Evolutionary conservation across 768 basidiomycete species (phyloP).

Genomic region (Mrakia blollopis): DNA sequence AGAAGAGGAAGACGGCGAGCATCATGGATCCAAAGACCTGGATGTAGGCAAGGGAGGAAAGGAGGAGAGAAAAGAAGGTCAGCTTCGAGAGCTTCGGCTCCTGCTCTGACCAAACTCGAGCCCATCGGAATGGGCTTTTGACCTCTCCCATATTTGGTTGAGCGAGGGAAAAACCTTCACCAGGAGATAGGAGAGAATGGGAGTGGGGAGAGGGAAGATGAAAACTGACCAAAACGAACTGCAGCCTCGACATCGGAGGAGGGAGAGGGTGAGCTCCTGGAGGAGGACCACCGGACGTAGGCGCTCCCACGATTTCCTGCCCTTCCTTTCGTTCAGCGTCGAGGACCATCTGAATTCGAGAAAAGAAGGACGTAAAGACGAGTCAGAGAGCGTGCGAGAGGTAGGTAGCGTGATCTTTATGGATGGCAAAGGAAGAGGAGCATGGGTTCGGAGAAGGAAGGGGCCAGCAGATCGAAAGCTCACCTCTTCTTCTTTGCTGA

Average conservation of each 20-base stretch:
- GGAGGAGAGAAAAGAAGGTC: background rate
- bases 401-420: too few relatives aligned
- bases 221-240: background rate
- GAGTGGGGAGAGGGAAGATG: background rate
- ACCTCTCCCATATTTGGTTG: too few relatives aligned
- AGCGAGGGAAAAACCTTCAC: too few relatives aligned
- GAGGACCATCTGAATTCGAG: too few relatives aligned
- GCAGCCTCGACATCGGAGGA: background rate
- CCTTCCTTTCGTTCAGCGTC: too few relatives aligned
- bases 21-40: conserved; percentile 34
- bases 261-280: background rate
- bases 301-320: too few relatives aligned
- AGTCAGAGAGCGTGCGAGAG: too few relatives aligned
- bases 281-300: background rate
- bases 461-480: background rate
- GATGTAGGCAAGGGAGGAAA: background rate
- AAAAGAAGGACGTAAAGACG: too few relatives aligned
- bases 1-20: conserved; percentile 40
- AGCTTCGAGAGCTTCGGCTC: background rate
- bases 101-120: background rate
- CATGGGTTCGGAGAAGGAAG: background rate
- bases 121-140: too few relatives aligned
- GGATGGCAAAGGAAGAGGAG: too few relatives aligned
- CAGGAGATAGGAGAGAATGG: too few relatives aligned
- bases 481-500: background rate